Evolutionary conservation across 768 basidiomycete genomes (phyloP).

Genomic region (Boletus subparvulus): DNA sequence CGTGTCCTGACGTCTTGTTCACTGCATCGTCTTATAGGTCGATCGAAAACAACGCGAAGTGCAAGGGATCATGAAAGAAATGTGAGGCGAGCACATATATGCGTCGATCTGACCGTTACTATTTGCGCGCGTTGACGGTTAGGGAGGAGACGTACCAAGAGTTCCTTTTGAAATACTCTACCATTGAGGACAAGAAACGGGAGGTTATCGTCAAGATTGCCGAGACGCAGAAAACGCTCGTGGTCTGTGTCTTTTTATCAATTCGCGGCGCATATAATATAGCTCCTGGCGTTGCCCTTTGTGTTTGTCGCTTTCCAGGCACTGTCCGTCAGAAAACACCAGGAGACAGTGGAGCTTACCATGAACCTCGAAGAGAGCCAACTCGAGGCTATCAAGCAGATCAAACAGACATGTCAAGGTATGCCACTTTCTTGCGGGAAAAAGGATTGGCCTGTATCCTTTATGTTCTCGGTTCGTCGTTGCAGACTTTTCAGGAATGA

Average conservation of each 20-base stretch:
- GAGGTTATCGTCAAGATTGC: constrained; percentile 26
- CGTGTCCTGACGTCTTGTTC: not conserved
- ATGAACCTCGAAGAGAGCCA: constrained; percentile 27
- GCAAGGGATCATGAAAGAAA: constrained; percentile 18
- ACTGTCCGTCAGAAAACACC: constrained; percentile 29
- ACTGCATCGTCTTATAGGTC: constrained; percentile 15
- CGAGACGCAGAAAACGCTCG: constrained; percentile 24
- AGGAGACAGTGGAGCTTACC: constrained; percentile 20
- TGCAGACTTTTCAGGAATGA: constrained; percentile 20
- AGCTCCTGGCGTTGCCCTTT: no score
- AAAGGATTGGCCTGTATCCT: not conserved
- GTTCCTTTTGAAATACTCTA: constrained; percentile 24
- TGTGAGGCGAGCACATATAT: constrained; percentile 23
- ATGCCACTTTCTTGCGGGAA: not conserved
- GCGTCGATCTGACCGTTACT: not conserved
- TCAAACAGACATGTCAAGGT: constrained; percentile 25
- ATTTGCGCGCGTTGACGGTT: not conserved
- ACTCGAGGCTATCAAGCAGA: constrained; percentile 19
- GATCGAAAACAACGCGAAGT: constrained; percentile 20
- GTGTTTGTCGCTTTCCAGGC: constrained; percentile 9
- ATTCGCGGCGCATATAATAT: not conserved
- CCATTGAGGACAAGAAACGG: constrained; percentile 29
- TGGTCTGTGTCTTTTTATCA: constrained; percentile 18
- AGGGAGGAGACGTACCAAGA: constrained; percentile 29
- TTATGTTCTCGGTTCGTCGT: not conserved